Base-by-base conservation (phyloP, 208 protist species). In the Tritrichomonas musculus region DNA sequence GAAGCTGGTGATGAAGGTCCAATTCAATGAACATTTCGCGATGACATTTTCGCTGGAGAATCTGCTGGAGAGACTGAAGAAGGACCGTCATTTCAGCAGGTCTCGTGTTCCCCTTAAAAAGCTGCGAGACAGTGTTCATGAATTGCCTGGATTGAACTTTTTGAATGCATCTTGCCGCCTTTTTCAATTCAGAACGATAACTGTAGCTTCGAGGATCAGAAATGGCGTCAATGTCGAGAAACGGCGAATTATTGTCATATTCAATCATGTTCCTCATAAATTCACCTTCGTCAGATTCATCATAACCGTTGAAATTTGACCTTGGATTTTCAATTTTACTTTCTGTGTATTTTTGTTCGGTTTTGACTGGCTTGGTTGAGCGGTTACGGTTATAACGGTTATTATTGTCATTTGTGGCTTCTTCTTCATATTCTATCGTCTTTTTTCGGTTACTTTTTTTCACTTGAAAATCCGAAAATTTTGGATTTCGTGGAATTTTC, bases 61-160 rank as follows among this genome's bases (percentile, higher is more conserved):
- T 82, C 49, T 82, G 33, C 41, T 82, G 73, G 4, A 82, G 36
- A 30, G 33, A 30, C 27, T 82, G 44, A 1, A 82, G 20, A 82
- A 82, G 39, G 1, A 30, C 8, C 47, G 33, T 50, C 30, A 41
- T 30, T 82, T 47, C 33, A 30, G 73, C 30, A n/a, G 41, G 33
- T 25, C 41, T 47, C 17, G 9, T 22, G 30, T 30, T 44, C 30
- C 41, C 39, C 25, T 82, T 82, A 30, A 82, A 27, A 50, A 50
- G 41, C 4, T 82, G 27, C 11, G 33, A 47, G 20, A 82, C 49
- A 22, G 50, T 25, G 8, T 30, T 47, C 73, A 82, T 82, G 50
- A 82, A 82, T n/a, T 47, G 22, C 49, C 73, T 82, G 14, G 73
- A 82, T 82, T 82, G 73, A 50, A 82, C 11, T 41, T 82, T 82